A percentile compares a stretch with the other conserved stretches of the same genome.
Conservation (phyloP, 139 green algal genomes). For the Coelastrella sp. region DNA sequence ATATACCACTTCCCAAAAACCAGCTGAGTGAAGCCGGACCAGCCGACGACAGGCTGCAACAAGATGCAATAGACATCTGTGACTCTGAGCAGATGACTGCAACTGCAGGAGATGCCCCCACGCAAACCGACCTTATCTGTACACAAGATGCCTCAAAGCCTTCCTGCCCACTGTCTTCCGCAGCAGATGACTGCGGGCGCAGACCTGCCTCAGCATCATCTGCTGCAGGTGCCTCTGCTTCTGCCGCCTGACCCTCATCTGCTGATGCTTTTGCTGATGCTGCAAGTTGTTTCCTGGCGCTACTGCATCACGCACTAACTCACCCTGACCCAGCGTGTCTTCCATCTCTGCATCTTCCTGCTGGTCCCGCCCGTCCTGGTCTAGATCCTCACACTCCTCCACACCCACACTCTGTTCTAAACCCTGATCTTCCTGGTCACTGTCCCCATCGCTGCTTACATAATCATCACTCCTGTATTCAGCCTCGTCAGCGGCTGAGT, state of each 20-base stretch:
- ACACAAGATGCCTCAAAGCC: conserved; percentile 25
- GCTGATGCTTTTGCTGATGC: not conserved
- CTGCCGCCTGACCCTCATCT: not conserved
- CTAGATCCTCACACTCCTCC: not conserved
- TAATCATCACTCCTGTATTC: not conserved
- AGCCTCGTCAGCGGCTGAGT: not conserved
- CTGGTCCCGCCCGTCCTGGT: not conserved
- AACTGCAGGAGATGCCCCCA: too few relatives aligned
- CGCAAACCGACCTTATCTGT: not conserved
- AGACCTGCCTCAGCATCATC: conserved; percentile 2
- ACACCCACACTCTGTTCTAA: too few relatives aligned
- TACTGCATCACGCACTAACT: not conserved
- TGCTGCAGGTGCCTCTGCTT: not conserved
- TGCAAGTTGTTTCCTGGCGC: not conserved
- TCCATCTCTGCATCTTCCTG: not conserved
- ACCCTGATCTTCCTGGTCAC: not conserved
- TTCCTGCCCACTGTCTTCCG: conserved; percentile 22
- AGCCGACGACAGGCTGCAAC: too few relatives aligned
- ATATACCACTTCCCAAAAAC: too few relatives aligned
- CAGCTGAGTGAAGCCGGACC: too few relatives aligned
- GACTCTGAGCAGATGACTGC: too few relatives aligned
- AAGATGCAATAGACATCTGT: too few relatives aligned
- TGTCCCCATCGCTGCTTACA: not conserved
- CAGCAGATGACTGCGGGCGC: conserved; percentile 14
- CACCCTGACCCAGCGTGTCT: not conserved